Evolutionary conservation across 2,329 filamentous ascomycete genomes (phyloP).

Genomic region (Hypoxylon sp.): DNA sequence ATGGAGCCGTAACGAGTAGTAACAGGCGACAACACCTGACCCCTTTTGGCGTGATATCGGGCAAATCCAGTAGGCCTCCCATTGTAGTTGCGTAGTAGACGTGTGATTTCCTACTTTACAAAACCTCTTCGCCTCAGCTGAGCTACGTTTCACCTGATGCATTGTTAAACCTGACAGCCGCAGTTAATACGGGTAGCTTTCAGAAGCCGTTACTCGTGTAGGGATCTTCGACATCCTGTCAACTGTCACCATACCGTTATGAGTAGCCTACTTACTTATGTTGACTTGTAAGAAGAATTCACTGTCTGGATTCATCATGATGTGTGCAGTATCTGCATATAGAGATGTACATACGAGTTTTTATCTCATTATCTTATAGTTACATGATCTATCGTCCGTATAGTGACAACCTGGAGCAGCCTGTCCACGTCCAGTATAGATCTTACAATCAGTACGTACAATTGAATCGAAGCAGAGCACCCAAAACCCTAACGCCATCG

Average conservation of each 20-base stretch:
- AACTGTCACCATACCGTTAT: not conserved
- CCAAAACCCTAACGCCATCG: conserved; percentile 7
- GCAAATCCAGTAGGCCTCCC: not conserved
- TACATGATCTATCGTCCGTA: conserved; percentile 8
- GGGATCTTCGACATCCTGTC: conserved; percentile 4
- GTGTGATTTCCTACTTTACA: not conserved
- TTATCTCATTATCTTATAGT: conserved; percentile 14
- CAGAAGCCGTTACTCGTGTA: not conserved
- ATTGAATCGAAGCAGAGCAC: not conserved
- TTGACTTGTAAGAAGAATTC: not conserved
- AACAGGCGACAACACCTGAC: conserved; percentile 1
- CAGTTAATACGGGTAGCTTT: not conserved
- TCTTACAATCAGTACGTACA: conserved; percentile 5
- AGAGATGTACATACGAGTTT: not conserved
- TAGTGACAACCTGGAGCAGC: not conserved
- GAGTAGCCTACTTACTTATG: not conserved
- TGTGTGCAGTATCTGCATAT: not conserved
- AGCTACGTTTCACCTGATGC: not conserved
- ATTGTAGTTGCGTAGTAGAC: not conserved
- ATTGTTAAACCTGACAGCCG: not conserved
- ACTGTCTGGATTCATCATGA: not conserved
- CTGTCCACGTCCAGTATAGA: not conserved
- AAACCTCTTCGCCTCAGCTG: not conserved
- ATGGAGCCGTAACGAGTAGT: conserved; percentile 7
- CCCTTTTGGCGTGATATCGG: not conserved